A percentile compares a stretch with the other conserved stretches of the same genome.
phyloP scores from a whole-genome alignment of 129 eudicot genomes.

The Pulicaria dysenterica region DNA sequence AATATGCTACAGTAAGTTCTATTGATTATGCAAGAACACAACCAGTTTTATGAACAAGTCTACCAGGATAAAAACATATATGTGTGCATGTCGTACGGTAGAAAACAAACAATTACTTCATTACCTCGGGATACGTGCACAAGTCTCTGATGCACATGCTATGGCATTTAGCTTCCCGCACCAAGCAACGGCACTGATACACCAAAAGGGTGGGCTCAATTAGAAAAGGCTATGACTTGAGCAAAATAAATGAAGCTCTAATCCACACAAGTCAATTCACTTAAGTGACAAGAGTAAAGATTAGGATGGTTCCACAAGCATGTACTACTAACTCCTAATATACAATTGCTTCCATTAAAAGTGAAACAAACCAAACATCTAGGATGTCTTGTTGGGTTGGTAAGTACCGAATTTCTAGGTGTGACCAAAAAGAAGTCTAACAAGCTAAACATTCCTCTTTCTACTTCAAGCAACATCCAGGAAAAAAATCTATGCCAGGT shows the following conservation, averaged over 20 bases:
- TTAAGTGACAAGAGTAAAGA: too few species aligned
- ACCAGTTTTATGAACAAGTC: not conserved
- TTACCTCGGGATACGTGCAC: slow-evolving; percentile 99
- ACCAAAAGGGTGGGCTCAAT: slow-evolving; percentile 19
- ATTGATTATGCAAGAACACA: not conserved
- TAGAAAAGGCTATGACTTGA: slow-evolving; percentile 14
- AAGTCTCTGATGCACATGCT: slow-evolving; percentile 98
- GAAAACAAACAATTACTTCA: slow-evolving; percentile 9
- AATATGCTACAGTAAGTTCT: slow-evolving; percentile 11
- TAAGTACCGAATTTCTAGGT: not conserved
- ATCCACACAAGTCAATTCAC: too few species aligned
- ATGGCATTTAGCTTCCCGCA: slow-evolving; percentile 98
- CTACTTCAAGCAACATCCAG: not conserved
- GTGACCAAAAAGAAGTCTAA: slow-evolving; percentile 4
- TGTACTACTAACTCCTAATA: too few species aligned
- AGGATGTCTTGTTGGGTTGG: too few species aligned
- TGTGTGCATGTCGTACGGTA: slow-evolving; percentile 5
- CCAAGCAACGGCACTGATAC: slow-evolving; percentile 95
- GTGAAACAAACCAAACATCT: too few species aligned
- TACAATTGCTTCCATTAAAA: too few species aligned
- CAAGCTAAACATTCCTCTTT: not conserved
- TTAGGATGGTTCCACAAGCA: too few species aligned
- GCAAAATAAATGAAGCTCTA: not conserved
- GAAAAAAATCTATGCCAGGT: not conserved
- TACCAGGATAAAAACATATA: not conserved